Percentiles rank a stretch among this genome's conserved stretches.
phyloP scores from a whole-genome alignment of 2,329 filamentous ascomycete species.

The Botrytis aclada region DNA sequence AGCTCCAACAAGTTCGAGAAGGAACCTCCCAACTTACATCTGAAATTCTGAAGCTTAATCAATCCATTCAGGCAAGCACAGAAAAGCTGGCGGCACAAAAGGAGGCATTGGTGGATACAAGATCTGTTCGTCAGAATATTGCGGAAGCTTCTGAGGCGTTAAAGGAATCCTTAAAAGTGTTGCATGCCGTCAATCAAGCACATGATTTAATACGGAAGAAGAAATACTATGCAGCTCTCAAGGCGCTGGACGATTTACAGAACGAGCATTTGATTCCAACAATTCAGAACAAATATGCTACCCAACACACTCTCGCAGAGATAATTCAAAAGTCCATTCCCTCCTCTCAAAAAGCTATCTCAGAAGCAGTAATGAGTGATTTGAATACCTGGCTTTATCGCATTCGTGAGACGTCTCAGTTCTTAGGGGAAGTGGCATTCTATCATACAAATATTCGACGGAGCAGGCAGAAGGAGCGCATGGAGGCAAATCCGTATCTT shows the following conservation, averaged over 20 bases:
- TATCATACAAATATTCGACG: conserved; percentile 91
- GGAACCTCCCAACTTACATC: conserved; percentile 84
- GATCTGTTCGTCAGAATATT: conserved; percentile 90
- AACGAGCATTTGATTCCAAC: conserved; percentile 82
- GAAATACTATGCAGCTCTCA: conserved; percentile 91
- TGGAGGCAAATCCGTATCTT: conserved; percentile 60
- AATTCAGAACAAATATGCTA: conserved; percentile 78
- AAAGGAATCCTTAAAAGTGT: conserved; percentile 85
- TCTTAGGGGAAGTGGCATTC: conserved; percentile 92
- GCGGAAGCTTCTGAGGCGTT: conserved; percentile 86
- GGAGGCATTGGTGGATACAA: conserved; percentile 87
- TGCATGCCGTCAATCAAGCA: conserved; percentile 89
- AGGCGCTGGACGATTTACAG: conserved; percentile 90
- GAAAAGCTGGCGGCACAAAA: conserved; percentile 94
- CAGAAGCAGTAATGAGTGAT: conserved; percentile 95
- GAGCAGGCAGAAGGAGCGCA: conserved; percentile 76
- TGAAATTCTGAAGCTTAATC: conserved; percentile 88
- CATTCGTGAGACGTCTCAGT: conserved; percentile 93
- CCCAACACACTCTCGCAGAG: conserved; percentile 90
- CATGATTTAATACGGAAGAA: conserved; percentile 90
- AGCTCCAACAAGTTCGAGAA: conserved; percentile 87
- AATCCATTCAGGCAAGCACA: conserved; percentile 92
- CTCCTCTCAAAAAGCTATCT: conserved; percentile 85
- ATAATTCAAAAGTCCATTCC: conserved; percentile 96
- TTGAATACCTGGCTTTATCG: conserved; percentile 95